These are phyloP conservation scores for Sideroxylon spinosum DNA, from an alignment of 179 eudicot species.

Conservation along the genomic window DNA sequence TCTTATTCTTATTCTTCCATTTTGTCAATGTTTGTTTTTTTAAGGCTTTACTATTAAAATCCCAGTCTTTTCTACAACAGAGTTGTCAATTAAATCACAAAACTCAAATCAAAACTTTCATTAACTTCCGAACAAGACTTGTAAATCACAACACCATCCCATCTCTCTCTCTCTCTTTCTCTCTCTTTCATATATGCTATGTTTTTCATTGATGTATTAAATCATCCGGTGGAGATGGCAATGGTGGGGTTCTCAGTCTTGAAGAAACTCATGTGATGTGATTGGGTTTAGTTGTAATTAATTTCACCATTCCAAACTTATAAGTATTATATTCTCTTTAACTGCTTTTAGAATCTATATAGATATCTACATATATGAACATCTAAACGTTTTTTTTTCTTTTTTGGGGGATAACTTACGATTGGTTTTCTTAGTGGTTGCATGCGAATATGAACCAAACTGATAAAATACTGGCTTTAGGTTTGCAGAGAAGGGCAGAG, in stretches of 20 bases:
- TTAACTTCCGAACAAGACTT: not conserved
- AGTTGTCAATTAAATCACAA: slow-evolving; percentile 15
- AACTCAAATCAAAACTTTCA: not conserved
- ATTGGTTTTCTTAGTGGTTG: slow-evolving; percentile 10
- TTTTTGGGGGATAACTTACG: not conserved
- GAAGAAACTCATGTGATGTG: slow-evolving; percentile 31
- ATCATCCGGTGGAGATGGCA: not conserved
- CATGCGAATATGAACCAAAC: slow-evolving; percentile 23
- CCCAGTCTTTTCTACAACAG: slow-evolving; percentile 5
- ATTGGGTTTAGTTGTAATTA: not conserved
- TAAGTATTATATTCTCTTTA: slow-evolving; percentile 10
- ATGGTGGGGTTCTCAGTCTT: slow-evolving; percentile 15
- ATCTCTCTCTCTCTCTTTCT: not conserved
- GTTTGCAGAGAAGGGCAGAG: slow-evolving; percentile 30
- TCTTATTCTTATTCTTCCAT: slow-evolving; percentile 11
- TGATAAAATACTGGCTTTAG: slow-evolving; percentile 31
- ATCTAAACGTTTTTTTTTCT: not conserved
- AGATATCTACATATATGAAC: not conserved
- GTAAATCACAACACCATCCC: not conserved
- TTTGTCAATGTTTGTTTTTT: slow-evolving; percentile 19
- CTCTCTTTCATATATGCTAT: not conserved
- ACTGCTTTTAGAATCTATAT: not conserved
- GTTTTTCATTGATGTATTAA: slow-evolving; percentile 5
- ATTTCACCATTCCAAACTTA: not conserved
- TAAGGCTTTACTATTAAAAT: not conserved